Evolutionary conservation across 192 early-diverging fungal genomes (phyloP), one percentile per base, ranked within the genome.

Genomic region (Umbelopsis isabellina): DNA sequence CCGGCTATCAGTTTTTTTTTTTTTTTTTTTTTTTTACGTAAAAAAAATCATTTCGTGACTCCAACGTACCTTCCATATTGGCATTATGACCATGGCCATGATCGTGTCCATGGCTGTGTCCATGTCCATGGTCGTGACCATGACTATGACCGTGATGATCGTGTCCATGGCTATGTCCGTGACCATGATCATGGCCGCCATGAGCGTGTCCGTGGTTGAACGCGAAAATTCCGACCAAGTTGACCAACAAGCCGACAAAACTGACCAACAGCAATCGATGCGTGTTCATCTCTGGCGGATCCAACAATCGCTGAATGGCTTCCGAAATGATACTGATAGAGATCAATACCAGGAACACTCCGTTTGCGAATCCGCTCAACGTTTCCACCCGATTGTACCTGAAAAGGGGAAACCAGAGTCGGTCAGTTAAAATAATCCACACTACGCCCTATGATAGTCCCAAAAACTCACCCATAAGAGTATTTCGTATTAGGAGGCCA

Each of bases 321-420:
- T 98, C 97, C 77, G 94, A 92, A 16, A 96, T 84, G 75, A 98
- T 98, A 48, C 88, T 93, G 41, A 94, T 80, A 47, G 93, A 93
- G 25, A 96, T 95, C 53, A 96, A 82, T 53, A 96, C 85, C 37
- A 98, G 84, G 66, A 94, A 95, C 50, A 98, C 85, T 51, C 94
- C 94, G 72, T 98, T 98, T 22, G 89, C 91, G 78, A 96, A 98
- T 20, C 95, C 97, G 2, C 94, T 93, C 22, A 98, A 70, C 13
- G 90, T 94, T 79, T 98, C 97, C 21, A 98, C 93, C 13, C 95
- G 88, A 55, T 88, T 92, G 73, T 93, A 98, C 27, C 93, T 92
- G 75, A 78, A 50, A 51, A 2, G 10, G 27, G 27, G 27, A 30
- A 3, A 3, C 3, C 3, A 30, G 27, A 30, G 27, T 3, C n/a